Conservation (phyloP, 1,284 basidiomycete genomes). For the Heterobasidion irregulare region DNA sequence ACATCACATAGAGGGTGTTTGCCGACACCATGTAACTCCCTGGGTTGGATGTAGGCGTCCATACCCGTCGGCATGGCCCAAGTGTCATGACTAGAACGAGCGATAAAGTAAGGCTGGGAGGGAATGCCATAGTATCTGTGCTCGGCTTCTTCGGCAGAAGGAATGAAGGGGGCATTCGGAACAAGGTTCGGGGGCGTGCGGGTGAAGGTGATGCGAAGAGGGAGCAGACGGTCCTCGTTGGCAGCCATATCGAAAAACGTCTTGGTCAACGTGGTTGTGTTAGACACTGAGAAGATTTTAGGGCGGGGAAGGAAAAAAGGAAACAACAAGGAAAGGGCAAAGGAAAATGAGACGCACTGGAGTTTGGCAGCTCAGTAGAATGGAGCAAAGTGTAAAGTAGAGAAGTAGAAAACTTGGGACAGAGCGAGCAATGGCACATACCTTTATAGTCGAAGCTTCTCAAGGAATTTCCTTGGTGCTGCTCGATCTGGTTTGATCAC, state of each 20-base stretch:
- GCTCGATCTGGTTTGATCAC: no score
- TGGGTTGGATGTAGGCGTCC: conserved; percentile 18
- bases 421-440: no score
- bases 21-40: conserved; percentile 13
- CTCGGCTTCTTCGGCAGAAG: conserved; percentile 8
- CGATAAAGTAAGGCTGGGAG: conserved; percentile 18
- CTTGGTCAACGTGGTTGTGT: neutral
- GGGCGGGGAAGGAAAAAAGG: neutral
- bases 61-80: conserved; percentile 18
- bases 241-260: neutral
- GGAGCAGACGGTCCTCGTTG: neutral
- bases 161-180: neutral
- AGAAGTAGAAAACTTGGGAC: no score
- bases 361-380: no score
- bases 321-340: neutral
- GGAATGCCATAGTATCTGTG: conserved; percentile 17
- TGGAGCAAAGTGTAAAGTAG: no score
- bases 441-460: no score
- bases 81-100: conserved; percentile 17
- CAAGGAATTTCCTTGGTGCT: no score
- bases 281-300: neutral
- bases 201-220: neutral
- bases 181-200: neutral
- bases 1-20: conserved; percentile 14
- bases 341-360: no score